These are phyloP conservation scores for Suillus sp. DNA, from an alignment of 768 basidiomycete species.

Conservation along the genomic window DNA sequence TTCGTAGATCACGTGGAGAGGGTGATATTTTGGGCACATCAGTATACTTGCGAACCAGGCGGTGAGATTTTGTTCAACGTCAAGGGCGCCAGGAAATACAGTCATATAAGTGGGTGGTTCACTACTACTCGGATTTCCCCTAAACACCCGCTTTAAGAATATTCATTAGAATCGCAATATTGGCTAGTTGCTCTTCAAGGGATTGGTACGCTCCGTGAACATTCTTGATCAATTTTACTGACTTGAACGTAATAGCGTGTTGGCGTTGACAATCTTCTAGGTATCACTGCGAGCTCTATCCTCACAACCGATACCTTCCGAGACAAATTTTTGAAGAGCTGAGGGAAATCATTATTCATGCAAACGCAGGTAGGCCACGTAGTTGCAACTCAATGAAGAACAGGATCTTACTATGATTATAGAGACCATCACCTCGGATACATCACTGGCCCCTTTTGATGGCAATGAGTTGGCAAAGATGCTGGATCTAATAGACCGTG, in stretches of 20 bases:
- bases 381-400: neutral
- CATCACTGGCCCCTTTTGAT: conserved; percentile 21
- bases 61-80: conserved; percentile 11
- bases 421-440: conserved; percentile 23
- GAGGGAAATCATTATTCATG: conserved; percentile 16
- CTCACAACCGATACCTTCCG: conserved; percentile 12
- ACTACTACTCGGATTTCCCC: neutral
- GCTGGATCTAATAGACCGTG: conserved; percentile 15
- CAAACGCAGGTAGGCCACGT: conserved; percentile 12
- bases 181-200: conserved; percentile 21
- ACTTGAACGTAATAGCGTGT: neutral
- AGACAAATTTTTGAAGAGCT: conserved; percentile 10
- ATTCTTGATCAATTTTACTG: neutral
- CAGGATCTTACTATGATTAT: conserved; percentile 10
- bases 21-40: conserved; percentile 17
- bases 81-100: conserved; percentile 14
- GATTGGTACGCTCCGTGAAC: neutral
- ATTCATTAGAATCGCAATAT: conserved; percentile 30
- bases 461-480: conserved; percentile 16
- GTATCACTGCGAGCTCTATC: conserved; percentile 28
- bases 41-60: conserved; percentile 5
- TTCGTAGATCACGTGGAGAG: conserved; percentile 13
- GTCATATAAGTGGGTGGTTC: conserved; percentile 16
- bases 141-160: conserved; percentile 17
- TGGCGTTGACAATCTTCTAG: conserved; percentile 14